A percentile compares a stretch with the other conserved stretches of the same genome.
phyloP scores from a whole-genome alignment of 306 rosid species.

The Glycine soja region DNA sequence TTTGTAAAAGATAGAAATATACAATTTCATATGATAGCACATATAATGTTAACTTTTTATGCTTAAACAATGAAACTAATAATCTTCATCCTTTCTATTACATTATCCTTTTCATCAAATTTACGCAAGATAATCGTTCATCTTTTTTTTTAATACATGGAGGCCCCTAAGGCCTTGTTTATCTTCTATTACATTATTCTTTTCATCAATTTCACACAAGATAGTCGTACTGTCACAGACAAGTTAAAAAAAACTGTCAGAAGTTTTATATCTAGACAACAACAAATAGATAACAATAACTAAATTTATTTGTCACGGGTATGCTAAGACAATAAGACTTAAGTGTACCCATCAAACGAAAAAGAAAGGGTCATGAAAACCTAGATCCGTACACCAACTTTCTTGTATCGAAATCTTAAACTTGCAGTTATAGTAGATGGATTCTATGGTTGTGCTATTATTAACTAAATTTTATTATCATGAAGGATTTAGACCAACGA shows the following conservation, averaged over 20 bases:
- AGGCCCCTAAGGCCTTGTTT: neutral
- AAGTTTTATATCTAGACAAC: neutral
- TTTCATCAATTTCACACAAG: neutral
- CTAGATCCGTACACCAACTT: neutral
- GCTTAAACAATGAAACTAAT: no score
- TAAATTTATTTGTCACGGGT: neutral
- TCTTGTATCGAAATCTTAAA: neutral
- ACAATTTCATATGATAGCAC: no score
- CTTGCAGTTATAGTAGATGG: neutral
- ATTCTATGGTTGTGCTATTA: constrained; percentile 8
- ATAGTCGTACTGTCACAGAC: neutral
- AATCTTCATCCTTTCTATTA: no score
- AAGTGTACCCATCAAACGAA: neutral
- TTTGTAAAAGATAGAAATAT: no score
- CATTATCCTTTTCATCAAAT: neutral
- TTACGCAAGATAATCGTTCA: neutral
- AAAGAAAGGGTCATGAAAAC: neutral
- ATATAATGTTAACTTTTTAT: no score
- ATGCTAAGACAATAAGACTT: no score
- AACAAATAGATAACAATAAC: neutral
- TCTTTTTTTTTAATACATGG: no score
- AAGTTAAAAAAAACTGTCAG: neutral
- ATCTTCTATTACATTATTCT: neutral
- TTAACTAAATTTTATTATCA: constrained; percentile 33
- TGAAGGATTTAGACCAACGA: constrained; percentile 30